These are phyloP conservation scores for Fusarium caatingaense DNA, from an alignment of 2,329 filamentous ascomycete genomes.

Conservation along the genomic window DNA sequence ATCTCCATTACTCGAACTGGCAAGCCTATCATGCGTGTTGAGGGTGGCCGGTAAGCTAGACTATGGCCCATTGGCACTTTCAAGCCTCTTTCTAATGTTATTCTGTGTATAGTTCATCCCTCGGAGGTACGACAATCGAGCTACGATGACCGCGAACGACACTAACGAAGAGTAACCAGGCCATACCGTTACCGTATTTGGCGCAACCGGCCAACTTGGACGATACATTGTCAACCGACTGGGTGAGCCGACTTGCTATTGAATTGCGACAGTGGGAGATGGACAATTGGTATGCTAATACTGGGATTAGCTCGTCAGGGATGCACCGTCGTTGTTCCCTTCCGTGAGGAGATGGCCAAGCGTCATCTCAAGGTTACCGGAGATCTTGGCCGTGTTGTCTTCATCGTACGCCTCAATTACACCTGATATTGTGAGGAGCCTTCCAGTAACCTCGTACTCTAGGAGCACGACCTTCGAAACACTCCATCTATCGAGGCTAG, in stretches of 20 bases:
- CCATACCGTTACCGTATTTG: slow-evolving; percentile 97
- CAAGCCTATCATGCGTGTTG: slow-evolving; percentile 89
- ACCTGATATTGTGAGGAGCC: background rate
- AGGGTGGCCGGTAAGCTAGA: slow-evolving; percentile 83
- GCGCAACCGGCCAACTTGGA: slow-evolving; percentile 93
- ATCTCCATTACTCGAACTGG: slow-evolving; percentile 94
- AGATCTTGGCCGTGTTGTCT: slow-evolving; percentile 89
- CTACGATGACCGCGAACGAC: slow-evolving; percentile 22
- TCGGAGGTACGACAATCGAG: slow-evolving; percentile 75
- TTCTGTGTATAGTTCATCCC: slow-evolving; percentile 73
- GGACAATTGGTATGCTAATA: slow-evolving; percentile 36
- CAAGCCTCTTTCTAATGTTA: slow-evolving; percentile 44
- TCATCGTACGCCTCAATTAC: slow-evolving; percentile 70
- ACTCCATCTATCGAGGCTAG: slow-evolving; percentile 96
- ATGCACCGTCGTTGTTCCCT: slow-evolving; percentile 94
- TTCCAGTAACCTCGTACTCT: slow-evolving; percentile 33
- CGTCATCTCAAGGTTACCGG: slow-evolving; percentile 96
- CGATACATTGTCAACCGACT: slow-evolving; percentile 97
- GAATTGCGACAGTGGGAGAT: background rate
- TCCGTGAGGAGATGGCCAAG: slow-evolving; percentile 97
- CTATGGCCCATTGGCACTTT: slow-evolving; percentile 38
- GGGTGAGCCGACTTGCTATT: slow-evolving; percentile 59
- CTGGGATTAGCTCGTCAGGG: slow-evolving; percentile 78
- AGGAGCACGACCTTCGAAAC: slow-evolving; percentile 96
- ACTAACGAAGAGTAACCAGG: slow-evolving; percentile 64